Conservation (phyloP, 306 rosid species). For the Prunus kanzakura region DNA sequence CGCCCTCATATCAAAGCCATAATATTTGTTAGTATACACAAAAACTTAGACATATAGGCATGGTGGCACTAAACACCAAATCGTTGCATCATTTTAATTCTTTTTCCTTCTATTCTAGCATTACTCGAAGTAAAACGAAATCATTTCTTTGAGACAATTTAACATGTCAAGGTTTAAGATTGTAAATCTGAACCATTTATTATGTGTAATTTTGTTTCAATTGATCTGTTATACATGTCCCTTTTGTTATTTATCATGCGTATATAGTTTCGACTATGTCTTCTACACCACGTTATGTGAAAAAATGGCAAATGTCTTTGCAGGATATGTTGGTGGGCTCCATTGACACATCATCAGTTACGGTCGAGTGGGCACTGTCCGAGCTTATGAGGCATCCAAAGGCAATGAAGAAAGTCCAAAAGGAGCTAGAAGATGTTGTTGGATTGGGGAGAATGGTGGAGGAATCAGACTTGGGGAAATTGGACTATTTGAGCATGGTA, state of each 20-base stretch:
- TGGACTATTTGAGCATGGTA: too few relatives aligned
- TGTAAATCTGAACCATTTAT: too few relatives aligned
- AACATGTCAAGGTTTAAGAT: neutral
- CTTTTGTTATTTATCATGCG: neutral
- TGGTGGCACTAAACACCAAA: too few relatives aligned
- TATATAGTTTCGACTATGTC: too few relatives aligned
- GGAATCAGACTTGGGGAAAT: too few relatives aligned
- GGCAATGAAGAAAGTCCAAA: too few relatives aligned
- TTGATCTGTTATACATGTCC: neutral
- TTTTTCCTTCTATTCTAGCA: neutral
- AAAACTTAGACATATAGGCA: too few relatives aligned
- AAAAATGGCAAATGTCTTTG: neutral
- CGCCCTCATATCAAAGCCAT: too few relatives aligned
- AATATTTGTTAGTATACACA: neutral
- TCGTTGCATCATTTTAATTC: neutral
- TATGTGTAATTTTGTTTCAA: neutral
- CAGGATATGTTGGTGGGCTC: neutral
- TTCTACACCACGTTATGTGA: too few relatives aligned
- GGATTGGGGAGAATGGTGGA: too few relatives aligned
- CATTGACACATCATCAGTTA: neutral
- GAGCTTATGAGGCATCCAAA: neutral
- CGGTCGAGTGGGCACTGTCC: neutral
- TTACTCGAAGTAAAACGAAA: neutral
- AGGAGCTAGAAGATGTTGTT: too few relatives aligned
- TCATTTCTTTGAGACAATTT: too few relatives aligned